Evolutionary conservation across 73 alveolate species (phyloP), one percentile per base, ranked within the genome.

Genomic region (Paramecium caudatum): DNA sequence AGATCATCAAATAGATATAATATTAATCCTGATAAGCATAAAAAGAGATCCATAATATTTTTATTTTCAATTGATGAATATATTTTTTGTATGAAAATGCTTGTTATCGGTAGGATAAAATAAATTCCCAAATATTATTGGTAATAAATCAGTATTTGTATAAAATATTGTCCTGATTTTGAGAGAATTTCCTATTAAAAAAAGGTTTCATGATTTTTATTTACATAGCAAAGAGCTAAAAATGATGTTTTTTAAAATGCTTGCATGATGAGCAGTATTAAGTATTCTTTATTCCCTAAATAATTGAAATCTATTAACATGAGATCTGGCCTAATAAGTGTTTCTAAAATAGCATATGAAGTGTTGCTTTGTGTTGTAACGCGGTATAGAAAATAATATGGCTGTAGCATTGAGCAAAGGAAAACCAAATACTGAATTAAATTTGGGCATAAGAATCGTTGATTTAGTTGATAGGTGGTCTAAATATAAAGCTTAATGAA

Each of bases 51-150:
- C 30, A 21, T 10, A 9, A 10, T 10, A 23, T 55, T 23, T 4
- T 27, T 55, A 10, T 23, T 43, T 43, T 23, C 4, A 10, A 55
- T 23, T 23, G 80, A 55, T 55, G 23, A 23, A 23, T 55, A 55
- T 27, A 55, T 27, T 1, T 19, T 25, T 27, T 5, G 30, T 55
- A 55, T 8, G 30, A 55, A 55, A 5, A 55, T 55, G 46, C 80
- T 55, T 17, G 80, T 19, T 55, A 55, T 55, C 15, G 80, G 80
- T 23, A 55, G 30, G 30, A 55, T 55, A 0, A 55, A 55, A 23
- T 55, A 55, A 12, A 55, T 55, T 55, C 80, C 80, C 16, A 55
- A 55, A 55, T 27, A 55, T 1, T 43, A 55, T 55, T 55, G 30
- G 37, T 55, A 55, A 55, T 55, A 55, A 27, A 43, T 5, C 4